phyloP scores from a whole-genome alignment of 2,329 filamentous ascomycete genomes.

The Bipolaris oryzae region DNA sequence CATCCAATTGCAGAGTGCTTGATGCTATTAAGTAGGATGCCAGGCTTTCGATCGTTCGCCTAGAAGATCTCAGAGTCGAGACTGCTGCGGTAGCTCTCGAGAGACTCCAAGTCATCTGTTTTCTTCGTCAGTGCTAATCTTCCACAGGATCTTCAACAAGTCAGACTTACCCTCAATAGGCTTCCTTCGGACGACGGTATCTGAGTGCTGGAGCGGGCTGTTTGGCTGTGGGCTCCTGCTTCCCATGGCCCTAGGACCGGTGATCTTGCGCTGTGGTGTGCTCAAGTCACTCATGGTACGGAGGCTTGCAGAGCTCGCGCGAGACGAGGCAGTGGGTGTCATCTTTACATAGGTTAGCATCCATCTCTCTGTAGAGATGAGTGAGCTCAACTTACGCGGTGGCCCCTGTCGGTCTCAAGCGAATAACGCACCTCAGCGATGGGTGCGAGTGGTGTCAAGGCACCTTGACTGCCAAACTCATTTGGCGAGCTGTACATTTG shows the following conservation, averaged over 20 bases:
- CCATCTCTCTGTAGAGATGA: background rate
- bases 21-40: background rate
- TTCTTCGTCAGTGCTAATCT: conserved; percentile 5
- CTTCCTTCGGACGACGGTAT: conserved; percentile 47
- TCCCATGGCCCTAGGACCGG: conserved; percentile 57
- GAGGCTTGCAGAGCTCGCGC: conserved; percentile 37
- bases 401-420: conserved; percentile 54
- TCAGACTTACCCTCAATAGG: conserved; percentile 41
- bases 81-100: conserved; percentile 43
- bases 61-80: conserved; percentile 48
- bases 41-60: conserved; percentile 8
- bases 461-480: conserved; percentile 46
- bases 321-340: conserved; percentile 42
- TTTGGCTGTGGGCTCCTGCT: conserved; percentile 47
- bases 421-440: conserved; percentile 59
- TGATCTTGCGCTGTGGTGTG: conserved; percentile 53
- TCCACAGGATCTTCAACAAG: background rate
- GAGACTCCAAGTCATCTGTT: conserved; percentile 38
- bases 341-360: conserved; percentile 31
- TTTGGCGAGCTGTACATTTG: conserved; percentile 49
- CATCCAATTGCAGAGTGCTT: background rate
- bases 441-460: conserved; percentile 53
- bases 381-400: conserved; percentile 27
- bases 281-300: conserved; percentile 29
- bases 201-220: conserved; percentile 36